phyloP scores from a whole-genome alignment of 129 eudicot genomes.

The Saposhnikovia divaricata region DNA sequence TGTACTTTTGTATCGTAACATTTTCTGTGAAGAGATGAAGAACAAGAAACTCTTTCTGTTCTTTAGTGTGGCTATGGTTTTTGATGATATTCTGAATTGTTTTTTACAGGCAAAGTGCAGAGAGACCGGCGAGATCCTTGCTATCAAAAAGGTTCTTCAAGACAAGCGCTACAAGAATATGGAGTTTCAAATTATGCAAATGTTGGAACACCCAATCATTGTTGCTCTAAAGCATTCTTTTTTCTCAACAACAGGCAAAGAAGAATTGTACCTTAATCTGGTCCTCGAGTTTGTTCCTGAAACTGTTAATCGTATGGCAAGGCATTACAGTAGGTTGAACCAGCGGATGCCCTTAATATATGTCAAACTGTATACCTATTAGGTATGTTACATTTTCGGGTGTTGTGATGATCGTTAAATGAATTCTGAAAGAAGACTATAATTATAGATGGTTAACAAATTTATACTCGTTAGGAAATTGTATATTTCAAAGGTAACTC shows the following conservation, averaged over 20 bases:
- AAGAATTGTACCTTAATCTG: conserved; percentile 88
- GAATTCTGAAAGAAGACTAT: background rate
- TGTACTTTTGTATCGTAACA: background rate
- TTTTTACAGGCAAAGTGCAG: conserved; percentile 84
- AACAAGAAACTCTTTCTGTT: background rate
- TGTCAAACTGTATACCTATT: conserved; percentile 92
- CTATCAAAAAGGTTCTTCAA: conserved; percentile 98
- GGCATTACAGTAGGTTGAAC: conserved; percentile 81
- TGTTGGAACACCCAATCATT: conserved; percentile 96
- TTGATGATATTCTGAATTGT: background rate
- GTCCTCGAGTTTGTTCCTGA: conserved; percentile 98
- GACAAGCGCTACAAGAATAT: conserved; percentile 99
- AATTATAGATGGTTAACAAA: background rate
- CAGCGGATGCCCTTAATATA: conserved; percentile 88
- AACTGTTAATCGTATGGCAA: conserved; percentile 87
- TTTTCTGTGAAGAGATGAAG: background rate
- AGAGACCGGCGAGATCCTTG: conserved; percentile 96
- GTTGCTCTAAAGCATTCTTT: conserved; percentile 91
- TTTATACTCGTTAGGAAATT: background rate
- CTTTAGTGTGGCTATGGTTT: background rate
- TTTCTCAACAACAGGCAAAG: conserved; percentile 85
- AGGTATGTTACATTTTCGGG: conserved; percentile 35
- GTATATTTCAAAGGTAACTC: background rate
- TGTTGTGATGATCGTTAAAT: background rate
- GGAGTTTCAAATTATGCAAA: conserved; percentile 94